A percentile compares a stretch with the other conserved stretches of the same genome.
phyloP scores from a whole-genome alignment of 2,329 filamentous ascomycete species.

The Aspergillus tanneri region DNA sequence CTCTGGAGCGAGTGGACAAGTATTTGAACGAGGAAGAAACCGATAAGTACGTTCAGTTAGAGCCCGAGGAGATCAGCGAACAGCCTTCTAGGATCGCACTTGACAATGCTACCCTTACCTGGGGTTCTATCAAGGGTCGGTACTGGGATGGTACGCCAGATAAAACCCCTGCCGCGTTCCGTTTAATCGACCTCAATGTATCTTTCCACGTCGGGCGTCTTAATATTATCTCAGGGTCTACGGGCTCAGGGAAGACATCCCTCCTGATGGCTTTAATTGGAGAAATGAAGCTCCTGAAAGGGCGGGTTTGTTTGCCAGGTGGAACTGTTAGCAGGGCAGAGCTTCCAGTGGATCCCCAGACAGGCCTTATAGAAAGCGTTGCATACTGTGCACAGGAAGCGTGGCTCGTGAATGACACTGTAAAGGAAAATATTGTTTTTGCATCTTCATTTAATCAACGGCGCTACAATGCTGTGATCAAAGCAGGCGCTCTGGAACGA shows the following conservation, averaged over 20 bases:
- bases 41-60: slow-evolving; percentile 86
- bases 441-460: slow-evolving; percentile 75
- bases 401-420: slow-evolving; percentile 93
- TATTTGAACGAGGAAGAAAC: slow-evolving; percentile 93
- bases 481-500: slow-evolving; percentile 85
- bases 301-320: slow-evolving; percentile 80
- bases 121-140: slow-evolving; percentile 64
- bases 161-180: slow-evolving; percentile 72
- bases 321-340: slow-evolving; percentile 78
- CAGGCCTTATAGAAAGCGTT: slow-evolving; percentile 83
- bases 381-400: slow-evolving; percentile 96
- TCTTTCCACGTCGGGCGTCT: slow-evolving; percentile 81
- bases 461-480: slow-evolving; percentile 82
- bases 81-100: slow-evolving; percentile 79
- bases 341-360: slow-evolving; percentile 74
- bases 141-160: slow-evolving; percentile 58
- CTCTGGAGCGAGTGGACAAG: slow-evolving; percentile 91
- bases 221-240: slow-evolving; percentile 90
- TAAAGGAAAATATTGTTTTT: slow-evolving; percentile 95
- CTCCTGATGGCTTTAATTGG: slow-evolving; percentile 92
- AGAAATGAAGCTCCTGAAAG: slow-evolving; percentile 86
- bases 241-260: slow-evolving; percentile 93
- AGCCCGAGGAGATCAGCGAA: slow-evolving; percentile 66
- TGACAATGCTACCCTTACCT: slow-evolving; percentile 79
- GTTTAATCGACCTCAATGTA: slow-evolving; percentile 77